A percentile compares a stretch with the other conserved stretches of the same genome.
phyloP scores from a whole-genome alignment of 2,329 filamentous ascomycete species.

The Meredithiella fracta region DNA sequence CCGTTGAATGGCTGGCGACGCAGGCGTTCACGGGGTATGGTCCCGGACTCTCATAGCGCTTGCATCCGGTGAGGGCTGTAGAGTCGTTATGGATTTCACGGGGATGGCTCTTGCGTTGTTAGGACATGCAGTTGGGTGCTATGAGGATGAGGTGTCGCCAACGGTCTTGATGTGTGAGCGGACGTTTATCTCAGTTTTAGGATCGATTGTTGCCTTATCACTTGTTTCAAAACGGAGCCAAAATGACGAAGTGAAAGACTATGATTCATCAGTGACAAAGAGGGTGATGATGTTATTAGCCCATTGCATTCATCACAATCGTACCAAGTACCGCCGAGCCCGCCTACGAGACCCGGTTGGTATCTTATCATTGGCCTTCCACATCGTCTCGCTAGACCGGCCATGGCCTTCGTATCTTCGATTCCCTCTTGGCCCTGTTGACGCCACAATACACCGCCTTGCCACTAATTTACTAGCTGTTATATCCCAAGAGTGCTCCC shows the following conservation, averaged over 20 bases:
- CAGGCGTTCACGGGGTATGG: slow-evolving; percentile 13
- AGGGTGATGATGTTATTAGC: slow-evolving; percentile 8
- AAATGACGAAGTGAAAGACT: background rate
- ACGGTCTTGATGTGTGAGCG: slow-evolving; percentile 5
- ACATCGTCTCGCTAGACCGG: background rate
- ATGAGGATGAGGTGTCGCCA: background rate
- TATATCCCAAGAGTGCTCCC: slow-evolving; percentile 31
- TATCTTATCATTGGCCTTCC: slow-evolving; percentile 3
- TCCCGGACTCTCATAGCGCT: slow-evolving; percentile 8
- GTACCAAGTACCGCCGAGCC: slow-evolving; percentile 3
- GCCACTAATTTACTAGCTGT: slow-evolving; percentile 27
- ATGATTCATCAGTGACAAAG: slow-evolving; percentile 1
- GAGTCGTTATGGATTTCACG: slow-evolving; percentile 13
- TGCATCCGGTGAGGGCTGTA: background rate
- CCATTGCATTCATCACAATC: slow-evolving; percentile 2
- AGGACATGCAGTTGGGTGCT: background rate
- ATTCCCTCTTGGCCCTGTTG: background rate
- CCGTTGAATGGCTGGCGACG: slow-evolving; percentile 14
- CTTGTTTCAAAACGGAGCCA: slow-evolving; percentile 3
- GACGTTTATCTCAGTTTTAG: slow-evolving; percentile 12
- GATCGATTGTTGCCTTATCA: slow-evolving; percentile 5
- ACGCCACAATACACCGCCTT: slow-evolving; percentile 19
- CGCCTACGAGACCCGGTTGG: slow-evolving; percentile 8
- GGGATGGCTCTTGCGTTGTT: slow-evolving; percentile 10
- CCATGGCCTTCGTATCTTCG: no score